Evolutionary conservation across 2,329 filamentous ascomycete genomes (phyloP).

Genomic region (Microsporum audouinii): DNA sequence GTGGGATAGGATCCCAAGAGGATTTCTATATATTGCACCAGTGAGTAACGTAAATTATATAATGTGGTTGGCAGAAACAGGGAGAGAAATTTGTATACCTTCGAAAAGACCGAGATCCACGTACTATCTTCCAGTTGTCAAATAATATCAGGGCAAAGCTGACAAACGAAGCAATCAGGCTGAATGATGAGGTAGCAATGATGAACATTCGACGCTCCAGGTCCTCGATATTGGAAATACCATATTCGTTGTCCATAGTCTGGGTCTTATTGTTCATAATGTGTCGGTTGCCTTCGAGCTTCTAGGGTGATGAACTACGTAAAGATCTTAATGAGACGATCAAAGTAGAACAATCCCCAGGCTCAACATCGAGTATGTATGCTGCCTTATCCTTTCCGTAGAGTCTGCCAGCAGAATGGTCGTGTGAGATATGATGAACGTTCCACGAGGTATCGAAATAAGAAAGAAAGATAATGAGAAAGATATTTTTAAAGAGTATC

Average conservation of each 20-base stretch:
- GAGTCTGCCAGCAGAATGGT: not conserved
- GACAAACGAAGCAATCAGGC: constrained; percentile 12
- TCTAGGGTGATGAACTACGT: not conserved
- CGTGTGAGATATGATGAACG: not conserved
- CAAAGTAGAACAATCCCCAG: not conserved
- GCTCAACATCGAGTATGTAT: not conserved
- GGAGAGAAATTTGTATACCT: not conserved
- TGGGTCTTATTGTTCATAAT: not conserved
- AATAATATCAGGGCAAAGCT: constrained; percentile 12
- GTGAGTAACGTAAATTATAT: not conserved
- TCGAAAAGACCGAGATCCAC: not conserved
- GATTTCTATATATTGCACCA: not conserved
- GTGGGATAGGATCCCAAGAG: constrained; percentile 1
- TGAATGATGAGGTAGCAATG: constrained; percentile 15
- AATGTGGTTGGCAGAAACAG: not conserved
- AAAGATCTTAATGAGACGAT: not conserved
- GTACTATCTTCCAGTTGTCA: constrained; percentile 12
- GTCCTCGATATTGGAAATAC: constrained; percentile 11
- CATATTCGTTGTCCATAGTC: not conserved
- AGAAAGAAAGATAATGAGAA: not conserved
- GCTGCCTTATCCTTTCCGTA: not conserved
- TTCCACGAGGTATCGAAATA: not conserved
- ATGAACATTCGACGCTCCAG: constrained; percentile 13
- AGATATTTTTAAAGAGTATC: not conserved
- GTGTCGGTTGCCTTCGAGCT: not conserved